Evolutionary conservation across 306 rosid species (phyloP).

Genomic region (Ormosia semicastrata): DNA sequence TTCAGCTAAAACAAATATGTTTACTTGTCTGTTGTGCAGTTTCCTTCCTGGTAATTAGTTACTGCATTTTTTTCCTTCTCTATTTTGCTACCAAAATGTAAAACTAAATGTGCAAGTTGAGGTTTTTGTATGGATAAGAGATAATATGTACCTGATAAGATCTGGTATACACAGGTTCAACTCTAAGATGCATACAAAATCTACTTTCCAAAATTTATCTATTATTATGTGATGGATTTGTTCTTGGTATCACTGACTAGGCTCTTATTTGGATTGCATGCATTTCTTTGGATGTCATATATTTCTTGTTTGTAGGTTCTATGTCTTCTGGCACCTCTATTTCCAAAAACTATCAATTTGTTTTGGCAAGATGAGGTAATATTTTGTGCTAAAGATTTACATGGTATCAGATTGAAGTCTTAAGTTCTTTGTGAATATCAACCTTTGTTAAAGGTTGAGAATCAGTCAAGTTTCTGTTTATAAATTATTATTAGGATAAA

Average conservation of each 20-base stretch:
- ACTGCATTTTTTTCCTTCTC: background rate
- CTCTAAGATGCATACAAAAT: conserved; percentile 2
- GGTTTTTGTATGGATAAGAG: background rate
- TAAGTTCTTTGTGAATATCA: background rate
- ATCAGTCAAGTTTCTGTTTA: background rate
- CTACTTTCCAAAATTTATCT: conserved; percentile 4
- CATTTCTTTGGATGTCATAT: conserved; percentile 29
- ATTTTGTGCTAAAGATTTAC: conserved; percentile 1
- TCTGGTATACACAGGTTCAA: background rate
- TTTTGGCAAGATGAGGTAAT: conserved; percentile 99
- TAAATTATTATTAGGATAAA: background rate
- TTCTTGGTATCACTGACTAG: background rate
- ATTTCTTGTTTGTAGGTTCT: conserved; percentile 63
- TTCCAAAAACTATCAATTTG: conserved; percentile 76
- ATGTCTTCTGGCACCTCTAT: conserved; percentile 82
- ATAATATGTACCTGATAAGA: background rate
- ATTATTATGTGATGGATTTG: conserved; percentile 9
- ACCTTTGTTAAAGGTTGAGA: conserved; percentile 23
- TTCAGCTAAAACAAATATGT: conserved; percentile 5
- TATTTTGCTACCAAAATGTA: background rate
- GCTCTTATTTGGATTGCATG: background rate
- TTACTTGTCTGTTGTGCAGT: background rate
- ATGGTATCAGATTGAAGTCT: conserved; percentile 8
- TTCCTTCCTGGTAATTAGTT: background rate
- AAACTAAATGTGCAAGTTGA: background rate